phyloP scores from a whole-genome alignment of 179 eudicot genomes.

The Monotropa hypopitys region DNA sequence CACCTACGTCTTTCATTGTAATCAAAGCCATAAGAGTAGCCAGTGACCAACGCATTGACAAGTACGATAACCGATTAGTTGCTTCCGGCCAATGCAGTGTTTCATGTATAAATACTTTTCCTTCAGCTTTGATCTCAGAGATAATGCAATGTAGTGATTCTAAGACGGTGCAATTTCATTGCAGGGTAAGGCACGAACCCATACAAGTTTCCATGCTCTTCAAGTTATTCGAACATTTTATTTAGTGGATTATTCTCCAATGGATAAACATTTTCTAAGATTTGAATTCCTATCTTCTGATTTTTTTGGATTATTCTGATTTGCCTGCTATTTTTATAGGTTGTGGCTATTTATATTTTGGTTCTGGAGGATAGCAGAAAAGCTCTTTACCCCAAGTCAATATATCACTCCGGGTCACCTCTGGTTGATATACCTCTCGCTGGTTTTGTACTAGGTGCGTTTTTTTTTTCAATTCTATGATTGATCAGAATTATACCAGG shows the following conservation, averaged over 20 bases:
- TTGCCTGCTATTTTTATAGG: slow-evolving; percentile 27
- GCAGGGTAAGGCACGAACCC: slow-evolving; percentile 42
- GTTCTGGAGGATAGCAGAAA: slow-evolving; percentile 39
- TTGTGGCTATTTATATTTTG: slow-evolving; percentile 53
- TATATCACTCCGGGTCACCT: slow-evolving; percentile 15
- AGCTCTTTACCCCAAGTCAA: slow-evolving; percentile 15
- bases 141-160: slow-evolving; percentile 18
- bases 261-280: neutral
- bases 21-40: slow-evolving; percentile 33
- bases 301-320: neutral
- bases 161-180: slow-evolving; percentile 38
- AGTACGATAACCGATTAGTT: slow-evolving; percentile 12
- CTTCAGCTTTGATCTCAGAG: slow-evolving; percentile 38
- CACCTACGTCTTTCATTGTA: slow-evolving; percentile 58
- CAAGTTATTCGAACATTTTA: neutral
- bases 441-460: slow-evolving; percentile 71
- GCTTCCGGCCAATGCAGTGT: slow-evolving; percentile 12
- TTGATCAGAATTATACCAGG: neutral
- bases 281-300: neutral
- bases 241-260: neutral
- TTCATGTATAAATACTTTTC: slow-evolving; percentile 15
- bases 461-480: neutral
- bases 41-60: slow-evolving; percentile 7
- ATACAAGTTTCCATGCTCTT: neutral
- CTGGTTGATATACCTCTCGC: slow-evolving; percentile 51